Evolutionary conservation across 495 filamentous ascomycete genomes (phyloP).

Genomic region (Neurospora sp.): DNA sequence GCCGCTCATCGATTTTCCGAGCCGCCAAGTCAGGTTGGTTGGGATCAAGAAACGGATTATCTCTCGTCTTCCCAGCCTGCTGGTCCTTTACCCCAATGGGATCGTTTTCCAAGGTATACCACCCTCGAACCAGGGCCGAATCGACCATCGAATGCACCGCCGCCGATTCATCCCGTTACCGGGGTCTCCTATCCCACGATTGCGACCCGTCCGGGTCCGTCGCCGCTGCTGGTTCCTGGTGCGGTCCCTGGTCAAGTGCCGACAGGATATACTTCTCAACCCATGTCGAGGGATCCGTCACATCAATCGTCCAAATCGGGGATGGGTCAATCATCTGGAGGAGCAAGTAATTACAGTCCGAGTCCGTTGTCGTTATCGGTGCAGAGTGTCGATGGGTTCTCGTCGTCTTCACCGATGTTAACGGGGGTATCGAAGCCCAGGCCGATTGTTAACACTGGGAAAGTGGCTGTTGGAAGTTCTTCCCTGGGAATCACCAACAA

Average conservation of each 20-base stretch:
- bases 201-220: neutral
- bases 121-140: neutral
- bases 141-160: neutral
- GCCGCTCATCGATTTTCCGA: neutral
- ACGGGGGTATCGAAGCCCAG: neutral
- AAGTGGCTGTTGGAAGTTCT: neutral
- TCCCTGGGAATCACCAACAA: neutral
- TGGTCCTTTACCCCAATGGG: conserved; percentile 8
- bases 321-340: neutral
- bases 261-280: conserved; percentile 45
- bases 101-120: neutral
- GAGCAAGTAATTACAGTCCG: neutral
- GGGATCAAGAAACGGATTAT: conserved; percentile 8
- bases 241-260: conserved; percentile 4
- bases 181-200: neutral
- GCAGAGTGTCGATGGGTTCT: neutral
- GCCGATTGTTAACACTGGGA: neutral
- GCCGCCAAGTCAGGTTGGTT: neutral
- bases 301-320: conserved; percentile 3
- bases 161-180: neutral
- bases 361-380: neutral
- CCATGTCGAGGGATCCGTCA: conserved; percentile 40
- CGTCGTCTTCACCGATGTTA: neutral
- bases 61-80: conserved; percentile 15
- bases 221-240: neutral